Conservation (phyloP, 495 filamentous ascomycete genomes). For the Podospora conica region DNA sequence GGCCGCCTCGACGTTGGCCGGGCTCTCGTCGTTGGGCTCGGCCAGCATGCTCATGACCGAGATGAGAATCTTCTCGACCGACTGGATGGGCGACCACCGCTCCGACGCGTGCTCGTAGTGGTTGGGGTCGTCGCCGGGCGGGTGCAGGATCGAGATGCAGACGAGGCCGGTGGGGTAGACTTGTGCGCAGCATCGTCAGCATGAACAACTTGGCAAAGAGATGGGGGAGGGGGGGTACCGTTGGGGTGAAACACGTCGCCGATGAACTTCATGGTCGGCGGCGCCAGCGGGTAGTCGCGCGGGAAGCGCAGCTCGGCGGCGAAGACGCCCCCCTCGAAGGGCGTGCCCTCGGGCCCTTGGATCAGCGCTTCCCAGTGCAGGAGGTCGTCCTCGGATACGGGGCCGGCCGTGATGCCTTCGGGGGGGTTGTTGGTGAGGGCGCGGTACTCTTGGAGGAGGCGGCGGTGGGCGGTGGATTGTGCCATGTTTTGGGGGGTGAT, state of each 20-base stretch:
- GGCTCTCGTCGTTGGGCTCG: conserved; percentile 97
- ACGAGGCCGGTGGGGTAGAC: conserved; percentile 89
- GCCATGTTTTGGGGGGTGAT: conserved; percentile 41
- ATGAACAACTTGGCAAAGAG: background rate
- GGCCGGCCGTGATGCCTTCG: conserved; percentile 92
- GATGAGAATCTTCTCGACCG: conserved; percentile 96
- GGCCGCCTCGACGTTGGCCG: conserved; percentile 95
- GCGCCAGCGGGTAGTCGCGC: conserved; percentile 88
- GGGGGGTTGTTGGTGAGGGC: conserved; percentile 66
- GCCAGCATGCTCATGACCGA: conserved; percentile 98
- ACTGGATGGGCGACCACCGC: conserved; percentile 94
- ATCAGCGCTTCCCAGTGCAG: conserved; percentile 96
- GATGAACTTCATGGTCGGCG: conserved; percentile 90
- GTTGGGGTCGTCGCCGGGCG: conserved; percentile 96
- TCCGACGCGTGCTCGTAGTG: conserved; percentile 97
- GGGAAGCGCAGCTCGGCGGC: conserved; percentile 92
- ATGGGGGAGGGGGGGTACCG: conserved; percentile 45
- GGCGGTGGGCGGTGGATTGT: conserved; percentile 72
- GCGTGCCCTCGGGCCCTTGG: conserved; percentile 89
- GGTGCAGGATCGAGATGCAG: conserved; percentile 96
- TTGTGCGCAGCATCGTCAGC: conserved; percentile 28
- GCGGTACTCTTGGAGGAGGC: conserved; percentile 95
- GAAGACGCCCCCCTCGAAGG: conserved; percentile 92
- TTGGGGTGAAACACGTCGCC: conserved; percentile 96
- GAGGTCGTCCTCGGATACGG: conserved; percentile 89